These are phyloP conservation scores for Dissophora ornata DNA, from an alignment of 192 early-diverging fungal genomes.

Conservation along the genomic window DNA sequence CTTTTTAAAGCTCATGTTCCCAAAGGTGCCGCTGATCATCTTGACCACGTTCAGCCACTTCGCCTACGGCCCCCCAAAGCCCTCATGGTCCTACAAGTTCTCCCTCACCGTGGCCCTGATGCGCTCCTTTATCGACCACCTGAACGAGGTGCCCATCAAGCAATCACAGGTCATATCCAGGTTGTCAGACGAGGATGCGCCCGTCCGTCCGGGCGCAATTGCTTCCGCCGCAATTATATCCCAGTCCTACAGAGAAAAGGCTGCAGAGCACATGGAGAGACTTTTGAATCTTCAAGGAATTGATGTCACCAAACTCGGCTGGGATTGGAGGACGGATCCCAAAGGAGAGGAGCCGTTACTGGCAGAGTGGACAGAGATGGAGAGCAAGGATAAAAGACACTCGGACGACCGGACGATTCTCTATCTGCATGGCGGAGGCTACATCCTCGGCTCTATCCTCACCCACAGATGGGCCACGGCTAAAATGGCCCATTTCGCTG, in stretches of 20 bases:
- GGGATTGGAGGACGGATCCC: conserved; percentile 59
- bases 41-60: conserved; percentile 47
- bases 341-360: conserved; percentile 21
- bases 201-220: conserved; percentile 31
- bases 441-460: conserved; percentile 55
- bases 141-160: conserved; percentile 45
- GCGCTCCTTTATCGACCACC: conserved; percentile 36
- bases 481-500: conserved; percentile 61
- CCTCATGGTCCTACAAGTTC: conserved; percentile 56
- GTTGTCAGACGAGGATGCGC: conserved; percentile 17
- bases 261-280: conserved; percentile 37
- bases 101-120: conserved; percentile 44
- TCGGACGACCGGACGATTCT: conserved; percentile 68
- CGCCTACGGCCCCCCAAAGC: conserved; percentile 55
- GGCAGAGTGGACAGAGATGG: conserved; percentile 57
- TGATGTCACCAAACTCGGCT: conserved; percentile 46
- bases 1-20: conserved; percentile 5
- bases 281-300: conserved; percentile 47
- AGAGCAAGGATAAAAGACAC: conserved; percentile 24
- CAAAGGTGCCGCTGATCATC: conserved; percentile 41
- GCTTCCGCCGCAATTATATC: conserved; percentile 34
- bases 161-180: conserved; percentile 45
- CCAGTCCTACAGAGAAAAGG: conserved; percentile 42
- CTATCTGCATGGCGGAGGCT: conserved; percentile 84
- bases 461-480: conserved; percentile 56